phyloP scores from a whole-genome alignment of 1,284 basidiomycete species.

The Filobasidium uniguttulatum region DNA sequence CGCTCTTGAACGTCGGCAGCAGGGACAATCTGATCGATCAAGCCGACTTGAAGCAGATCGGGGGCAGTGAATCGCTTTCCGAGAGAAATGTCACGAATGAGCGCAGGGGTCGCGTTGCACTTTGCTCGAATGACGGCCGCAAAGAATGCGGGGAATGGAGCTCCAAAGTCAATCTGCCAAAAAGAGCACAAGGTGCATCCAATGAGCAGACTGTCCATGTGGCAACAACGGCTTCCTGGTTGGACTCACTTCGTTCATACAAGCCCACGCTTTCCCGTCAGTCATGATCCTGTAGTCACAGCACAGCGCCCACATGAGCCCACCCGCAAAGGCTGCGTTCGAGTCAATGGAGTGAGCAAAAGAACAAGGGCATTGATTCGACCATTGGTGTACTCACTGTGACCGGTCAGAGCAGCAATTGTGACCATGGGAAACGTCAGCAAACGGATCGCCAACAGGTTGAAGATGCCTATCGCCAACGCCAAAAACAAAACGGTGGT shows the following conservation, averaged over 20 bases:
- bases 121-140: conserved; percentile 47
- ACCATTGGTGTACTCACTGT: conserved; percentile 35
- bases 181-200: conserved; percentile 20
- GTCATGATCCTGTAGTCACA: conserved; percentile 90
- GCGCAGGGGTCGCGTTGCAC: conserved; percentile 39
- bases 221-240: not conserved
- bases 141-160: conserved; percentile 61
- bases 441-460: conserved; percentile 29
- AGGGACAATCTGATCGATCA: conserved; percentile 58
- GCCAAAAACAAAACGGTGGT: not conserved
- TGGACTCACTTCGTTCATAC: conserved; percentile 72
- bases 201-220: not conserved
- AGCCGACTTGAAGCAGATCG: conserved; percentile 53
- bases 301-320: conserved; percentile 59
- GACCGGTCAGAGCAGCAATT: conserved; percentile 79
- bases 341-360: not conserved
- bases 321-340: conserved; percentile 59
- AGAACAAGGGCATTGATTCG: not conserved
- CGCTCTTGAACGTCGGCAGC: conserved; percentile 45
- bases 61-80: conserved; percentile 65
- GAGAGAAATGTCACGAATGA: conserved; percentile 61
- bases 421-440: conserved; percentile 43
- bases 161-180: conserved; percentile 66
- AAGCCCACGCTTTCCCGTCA: conserved; percentile 65
- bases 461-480: conserved; percentile 27